phyloP scores from a whole-genome alignment of 441 rosid genomes.

The Geranium incanum region DNA sequence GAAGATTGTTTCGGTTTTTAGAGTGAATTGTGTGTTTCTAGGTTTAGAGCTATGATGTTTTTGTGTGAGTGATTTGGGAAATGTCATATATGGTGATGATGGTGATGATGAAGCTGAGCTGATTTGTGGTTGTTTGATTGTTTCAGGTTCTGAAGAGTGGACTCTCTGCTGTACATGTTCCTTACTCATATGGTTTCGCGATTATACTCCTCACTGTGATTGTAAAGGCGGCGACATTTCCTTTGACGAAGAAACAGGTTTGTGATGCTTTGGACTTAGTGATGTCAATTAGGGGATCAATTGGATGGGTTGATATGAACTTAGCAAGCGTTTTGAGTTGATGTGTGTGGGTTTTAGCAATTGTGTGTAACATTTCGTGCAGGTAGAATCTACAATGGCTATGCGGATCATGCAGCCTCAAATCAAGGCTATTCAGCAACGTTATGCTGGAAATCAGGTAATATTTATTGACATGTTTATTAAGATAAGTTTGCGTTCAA shows the following conservation, averaged over 20 bases:
- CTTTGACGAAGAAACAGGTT: slow-evolving; percentile 92
- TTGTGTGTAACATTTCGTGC: slow-evolving; percentile 10
- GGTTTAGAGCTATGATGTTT: not conserved
- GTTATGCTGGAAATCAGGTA: slow-evolving; percentile 84
- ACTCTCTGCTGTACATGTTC: slow-evolving; percentile 62
- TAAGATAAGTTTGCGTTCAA: not conserved
- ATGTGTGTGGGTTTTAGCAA: not conserved
- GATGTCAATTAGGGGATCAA: not conserved
- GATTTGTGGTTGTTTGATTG: slow-evolving; percentile 4
- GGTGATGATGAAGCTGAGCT: not conserved
- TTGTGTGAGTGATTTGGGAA: not conserved
- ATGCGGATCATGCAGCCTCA: slow-evolving; percentile 90
- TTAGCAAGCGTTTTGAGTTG: not conserved
- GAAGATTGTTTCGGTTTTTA: not conserved
- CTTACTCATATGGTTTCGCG: slow-evolving; percentile 86
- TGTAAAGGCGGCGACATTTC: slow-evolving; percentile 88
- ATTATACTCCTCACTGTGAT: slow-evolving; percentile 77
- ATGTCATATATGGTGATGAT: not conserved
- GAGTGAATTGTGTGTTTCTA: not conserved
- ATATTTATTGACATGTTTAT: not conserved
- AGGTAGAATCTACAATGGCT: slow-evolving; percentile 92
- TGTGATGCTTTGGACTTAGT: not conserved
- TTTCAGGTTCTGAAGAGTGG: slow-evolving; percentile 78
- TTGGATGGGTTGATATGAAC: not conserved
- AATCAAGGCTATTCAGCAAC: slow-evolving; percentile 75